These are phyloP conservation scores for Trichopus zeylanicus DNA, from an alignment of 116 monocot genomes.

Conservation along the genomic window DNA sequence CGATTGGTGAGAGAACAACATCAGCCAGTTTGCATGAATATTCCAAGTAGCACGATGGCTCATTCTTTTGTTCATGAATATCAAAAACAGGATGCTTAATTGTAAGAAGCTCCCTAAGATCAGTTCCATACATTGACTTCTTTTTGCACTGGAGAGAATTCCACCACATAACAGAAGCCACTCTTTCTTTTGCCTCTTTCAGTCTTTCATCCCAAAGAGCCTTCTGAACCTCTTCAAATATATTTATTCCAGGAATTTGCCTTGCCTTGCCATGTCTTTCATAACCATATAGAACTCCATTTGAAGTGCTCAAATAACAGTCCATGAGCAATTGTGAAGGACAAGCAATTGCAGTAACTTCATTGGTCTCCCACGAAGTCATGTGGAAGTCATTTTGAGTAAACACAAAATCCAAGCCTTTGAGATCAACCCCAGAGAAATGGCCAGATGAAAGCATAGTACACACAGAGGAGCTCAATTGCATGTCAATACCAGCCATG, in stretches of 20 bases:
- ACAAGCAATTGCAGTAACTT: constrained; percentile 37
- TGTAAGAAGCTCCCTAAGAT: constrained; percentile 63
- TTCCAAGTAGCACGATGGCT: constrained; percentile 60
- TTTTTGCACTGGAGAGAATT: constrained; percentile 68
- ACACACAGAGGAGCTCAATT: constrained; percentile 68
- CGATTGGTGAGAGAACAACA: constrained; percentile 62
- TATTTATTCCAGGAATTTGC: constrained; percentile 35
- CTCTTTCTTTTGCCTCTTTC: constrained; percentile 64
- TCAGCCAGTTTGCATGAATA: constrained; percentile 77
- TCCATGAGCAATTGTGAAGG: constrained; percentile 10
- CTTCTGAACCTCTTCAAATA: constrained; percentile 87
- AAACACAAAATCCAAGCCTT: constrained; percentile 66
- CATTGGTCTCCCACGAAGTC: constrained; percentile 83
- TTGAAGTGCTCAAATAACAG: constrained; percentile 4
- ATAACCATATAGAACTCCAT: constrained; percentile 4
- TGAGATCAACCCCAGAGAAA: constrained; percentile 70
- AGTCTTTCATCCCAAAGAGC: constrained; percentile 68
- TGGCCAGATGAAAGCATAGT: constrained; percentile 38
- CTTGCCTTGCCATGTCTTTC: constrained; percentile 18
- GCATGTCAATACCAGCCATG: constrained; percentile 80
- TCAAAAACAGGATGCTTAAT: constrained; percentile 69
- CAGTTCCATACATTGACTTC: constrained; percentile 76
- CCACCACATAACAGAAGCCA: constrained; percentile 84
- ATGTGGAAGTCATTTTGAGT: constrained; percentile 66
- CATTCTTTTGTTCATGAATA: constrained; percentile 64